Evolutionary conservation across 139 green algal species (phyloP), one percentile per base, ranked within the genome.

Genomic region (Chlorella sp.): DNA sequence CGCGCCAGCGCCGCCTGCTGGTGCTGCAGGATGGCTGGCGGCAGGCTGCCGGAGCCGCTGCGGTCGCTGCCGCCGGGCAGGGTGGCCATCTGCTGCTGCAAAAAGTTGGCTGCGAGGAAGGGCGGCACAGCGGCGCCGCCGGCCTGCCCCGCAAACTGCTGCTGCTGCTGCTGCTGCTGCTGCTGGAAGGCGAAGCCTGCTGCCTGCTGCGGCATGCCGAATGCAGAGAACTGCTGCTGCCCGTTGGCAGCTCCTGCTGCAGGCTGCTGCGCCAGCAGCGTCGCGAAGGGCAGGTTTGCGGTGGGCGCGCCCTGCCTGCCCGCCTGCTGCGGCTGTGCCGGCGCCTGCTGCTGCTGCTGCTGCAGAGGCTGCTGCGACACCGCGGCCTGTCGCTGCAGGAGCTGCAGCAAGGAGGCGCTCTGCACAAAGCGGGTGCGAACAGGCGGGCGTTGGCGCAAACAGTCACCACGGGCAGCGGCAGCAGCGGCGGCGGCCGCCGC

Each of bases 21-120:
- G 11, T 83, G 77, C 58, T 83, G 77, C 77, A 83, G 28, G 11
- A 83, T 56, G 58, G 56, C 77, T 19, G 76, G 76, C 36, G 54
- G 76, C 20, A 82, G 54, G 28, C 43, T 34, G 30, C 72, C 72
- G 4, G 72, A 36, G 13, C 43, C 72, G 24, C 1, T 36, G 30
- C 28, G n/a, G 2, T 13, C 40, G 67, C 1, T 36, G 67, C 34
- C 67, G 67, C 14, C 7, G 64, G 64, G 64, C 64, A 70, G 30
- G 3, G 64, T 17, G 30, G 38, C 38, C 38, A 51, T 40, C 9
- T 40, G 69, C 69, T 75, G 69, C 38, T 51, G 69, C 38, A 46
- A 24, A 3, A 78, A 48, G 30, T 36, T 38, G 30, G 72, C 26
- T 54, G 70, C 24, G 22, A 76, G 22, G 24, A 76, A 76, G 0